A percentile compares a stretch with the other conserved stretches of the same genome.
Conservation (phyloP, 495 filamentous ascomycete species). For the Staphylotrichum longicolle region DNA sequence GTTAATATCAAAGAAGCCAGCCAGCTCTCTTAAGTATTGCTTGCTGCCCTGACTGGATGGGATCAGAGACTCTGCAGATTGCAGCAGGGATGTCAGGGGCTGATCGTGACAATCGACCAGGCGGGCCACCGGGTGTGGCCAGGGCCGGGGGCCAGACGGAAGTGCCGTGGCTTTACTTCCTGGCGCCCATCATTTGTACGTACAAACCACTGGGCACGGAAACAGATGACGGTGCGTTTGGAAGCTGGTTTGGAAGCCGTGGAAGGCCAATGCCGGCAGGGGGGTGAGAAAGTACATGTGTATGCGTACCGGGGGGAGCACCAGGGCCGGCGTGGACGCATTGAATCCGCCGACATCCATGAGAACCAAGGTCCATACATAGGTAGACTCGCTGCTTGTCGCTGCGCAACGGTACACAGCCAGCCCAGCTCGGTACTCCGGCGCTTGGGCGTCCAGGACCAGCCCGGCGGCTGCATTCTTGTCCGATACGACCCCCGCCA, state of each 20-base stretch:
- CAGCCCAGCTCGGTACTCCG: background rate
- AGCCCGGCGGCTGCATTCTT: conserved; percentile 12
- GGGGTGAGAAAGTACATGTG: background rate
- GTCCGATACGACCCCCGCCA: conserved; percentile 20
- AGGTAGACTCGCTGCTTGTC: too few relatives aligned
- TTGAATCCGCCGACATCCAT: background rate
- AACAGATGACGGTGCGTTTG: conserved; percentile 25
- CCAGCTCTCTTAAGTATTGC: conserved; percentile 25
- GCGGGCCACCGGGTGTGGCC: conserved; percentile 33
- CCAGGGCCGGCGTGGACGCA: conserved; percentile 7
- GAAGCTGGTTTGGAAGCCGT: conserved; percentile 31
- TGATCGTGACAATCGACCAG: conserved; percentile 32
- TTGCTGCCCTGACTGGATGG: conserved; percentile 24
- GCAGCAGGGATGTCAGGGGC: conserved; percentile 34
- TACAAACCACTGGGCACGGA: conserved; percentile 3
- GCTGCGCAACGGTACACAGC: background rate
- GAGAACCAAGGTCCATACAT: background rate
- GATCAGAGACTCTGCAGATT: conserved; percentile 29
- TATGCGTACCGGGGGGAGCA: conserved; percentile 15
- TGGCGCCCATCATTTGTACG: conserved; percentile 18
- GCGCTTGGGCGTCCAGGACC: conserved; percentile 2
- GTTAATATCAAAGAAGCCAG: conserved; percentile 32
- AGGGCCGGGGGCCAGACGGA: conserved; percentile 23
- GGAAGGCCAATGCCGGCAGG: conserved; percentile 24
- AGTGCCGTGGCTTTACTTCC: conserved; percentile 22